These are phyloP conservation scores for Coniella vitis DNA, from an alignment of 2,329 filamentous ascomycete genomes.

Conservation along the genomic window DNA sequence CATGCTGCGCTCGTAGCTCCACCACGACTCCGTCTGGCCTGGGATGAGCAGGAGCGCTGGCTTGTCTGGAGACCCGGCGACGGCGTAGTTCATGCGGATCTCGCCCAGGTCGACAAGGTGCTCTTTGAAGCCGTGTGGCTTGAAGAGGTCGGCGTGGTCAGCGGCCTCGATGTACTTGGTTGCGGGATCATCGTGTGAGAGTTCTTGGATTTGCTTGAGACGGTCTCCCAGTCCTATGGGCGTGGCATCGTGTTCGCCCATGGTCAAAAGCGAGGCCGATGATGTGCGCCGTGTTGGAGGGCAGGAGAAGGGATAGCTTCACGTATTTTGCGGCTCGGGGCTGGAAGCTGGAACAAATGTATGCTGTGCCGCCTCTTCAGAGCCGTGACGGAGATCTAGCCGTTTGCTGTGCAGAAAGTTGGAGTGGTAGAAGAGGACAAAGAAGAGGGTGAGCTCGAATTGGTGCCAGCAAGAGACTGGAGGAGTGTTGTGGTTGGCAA, in stretches of 20 bases:
- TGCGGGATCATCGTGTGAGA: not conserved
- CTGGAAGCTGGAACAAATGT: no score
- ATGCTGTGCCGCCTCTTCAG: no score
- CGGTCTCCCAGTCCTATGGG: not conserved
- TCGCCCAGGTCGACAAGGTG: conserved; percentile 17
- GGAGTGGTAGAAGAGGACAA: no score
- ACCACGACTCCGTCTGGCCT: conserved; percentile 17
- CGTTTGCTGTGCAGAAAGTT: no score
- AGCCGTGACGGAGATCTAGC: no score
- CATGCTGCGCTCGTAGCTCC: conserved; percentile 16
- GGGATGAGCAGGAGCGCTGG: conserved; percentile 17
- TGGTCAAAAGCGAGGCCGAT: no score
- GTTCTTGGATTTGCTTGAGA: not conserved
- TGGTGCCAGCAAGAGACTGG: not conserved
- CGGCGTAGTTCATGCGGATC: conserved; percentile 18
- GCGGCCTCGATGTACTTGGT: conserved; percentile 9
- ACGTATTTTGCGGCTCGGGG: no score
- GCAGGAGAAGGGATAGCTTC: no score
- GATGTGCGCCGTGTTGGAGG: no score
- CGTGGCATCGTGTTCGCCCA: not conserved
- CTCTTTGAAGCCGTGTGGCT: conserved; percentile 14
- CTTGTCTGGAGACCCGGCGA: conserved; percentile 3
- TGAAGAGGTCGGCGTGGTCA: conserved; percentile 9
- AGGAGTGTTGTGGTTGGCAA: not conserved
- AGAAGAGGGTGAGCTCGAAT: no score